Evolutionary conservation across 73 alveolate species (phyloP).

Genomic region (Loxodes magnus): DNA sequence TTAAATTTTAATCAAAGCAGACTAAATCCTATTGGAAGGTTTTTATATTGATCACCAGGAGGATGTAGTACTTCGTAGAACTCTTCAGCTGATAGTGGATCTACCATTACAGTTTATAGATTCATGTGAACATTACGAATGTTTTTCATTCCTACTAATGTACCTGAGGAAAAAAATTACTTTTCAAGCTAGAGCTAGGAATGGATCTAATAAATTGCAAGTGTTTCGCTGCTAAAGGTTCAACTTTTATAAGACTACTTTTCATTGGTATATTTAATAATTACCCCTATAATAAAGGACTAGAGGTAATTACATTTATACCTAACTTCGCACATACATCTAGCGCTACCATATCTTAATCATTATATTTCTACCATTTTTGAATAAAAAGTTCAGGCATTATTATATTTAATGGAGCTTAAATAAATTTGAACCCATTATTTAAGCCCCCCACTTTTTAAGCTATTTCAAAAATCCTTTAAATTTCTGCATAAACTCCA

Average conservation of each 20-base stretch:
- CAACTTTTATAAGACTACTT: conserved; percentile 26
- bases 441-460: conserved; percentile 62
- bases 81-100: conserved; percentile 52
- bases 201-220: conserved; percentile 62
- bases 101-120: conserved; percentile 42
- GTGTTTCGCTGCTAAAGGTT: conserved; percentile 59
- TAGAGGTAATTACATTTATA: conserved; percentile 47
- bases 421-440: conserved; percentile 53
- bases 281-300: conserved; percentile 73
- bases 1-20: too few species aligned
- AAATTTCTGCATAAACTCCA: conserved; percentile 48
- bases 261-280: conserved; percentile 39
- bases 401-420: conserved; percentile 58
- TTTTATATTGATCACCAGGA: too few species aligned
- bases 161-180: too few species aligned
- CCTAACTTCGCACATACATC: conserved; percentile 40
- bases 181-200: too few species aligned
- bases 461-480: conserved; percentile 53
- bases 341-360: conserved; percentile 29
- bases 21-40: too few species aligned
- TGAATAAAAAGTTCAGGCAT: conserved; percentile 82
- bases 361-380: conserved; percentile 55
- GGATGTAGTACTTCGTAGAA: conserved; percentile 52
- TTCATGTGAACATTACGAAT: conserved; percentile 51
- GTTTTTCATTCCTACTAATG: conserved; percentile 68